Base-by-base conservation (phyloP, 1,284 basidiomycete genomes). In the Cryptococcus sp. region DNA sequence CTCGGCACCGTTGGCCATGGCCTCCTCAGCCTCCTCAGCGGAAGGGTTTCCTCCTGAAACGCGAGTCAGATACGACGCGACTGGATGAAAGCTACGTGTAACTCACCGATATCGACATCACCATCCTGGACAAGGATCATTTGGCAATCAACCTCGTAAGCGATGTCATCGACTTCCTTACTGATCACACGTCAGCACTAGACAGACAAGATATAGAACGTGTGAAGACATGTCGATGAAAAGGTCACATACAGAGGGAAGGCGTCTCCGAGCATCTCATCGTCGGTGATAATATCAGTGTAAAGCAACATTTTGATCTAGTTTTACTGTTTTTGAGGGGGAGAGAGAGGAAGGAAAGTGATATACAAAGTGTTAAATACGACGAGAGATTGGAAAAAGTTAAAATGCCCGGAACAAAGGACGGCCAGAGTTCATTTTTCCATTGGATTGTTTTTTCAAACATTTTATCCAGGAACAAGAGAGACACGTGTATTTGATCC, bases 231-330 rank as follows among this genome's bases (percentile, higher is more conserved):
- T 38, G 55, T n/a, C 38, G 41, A 37, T 41, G 10, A 15, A 4
- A 13, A 30, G 6, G 23, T 41, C 32, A 78, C 85, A 67, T 68
- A 92, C 89, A 88, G 51, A 47, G 86, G 85, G 82, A 88, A 97
- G 65, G 93, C 92, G 81, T 95, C 91, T 46, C 91, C 92, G 84
- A 90, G 84, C 84, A 99, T 89, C 83, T 99, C 95, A 76, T 98
- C 94, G 62, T 79, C 85, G 60, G 84, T 80, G 58, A 98, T 46
- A 62, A 89, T 73, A 70, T 81, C 80, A 52, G 58, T 55, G 72
- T 70, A 77, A 57, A 77, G 63, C 46, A 76, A 56, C 76, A 77
- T 77, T 46, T 41, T 64, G 56, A 44, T n/a, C 10, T 10, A 2
- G 2, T 1, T 23, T 23, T 23, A 23, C 23, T 23, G 23, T 23